These are phyloP conservation scores for Kluyveromyces sp. DNA, from an alignment of 1,139 yeast genomes.

Conservation along the genomic window DNA sequence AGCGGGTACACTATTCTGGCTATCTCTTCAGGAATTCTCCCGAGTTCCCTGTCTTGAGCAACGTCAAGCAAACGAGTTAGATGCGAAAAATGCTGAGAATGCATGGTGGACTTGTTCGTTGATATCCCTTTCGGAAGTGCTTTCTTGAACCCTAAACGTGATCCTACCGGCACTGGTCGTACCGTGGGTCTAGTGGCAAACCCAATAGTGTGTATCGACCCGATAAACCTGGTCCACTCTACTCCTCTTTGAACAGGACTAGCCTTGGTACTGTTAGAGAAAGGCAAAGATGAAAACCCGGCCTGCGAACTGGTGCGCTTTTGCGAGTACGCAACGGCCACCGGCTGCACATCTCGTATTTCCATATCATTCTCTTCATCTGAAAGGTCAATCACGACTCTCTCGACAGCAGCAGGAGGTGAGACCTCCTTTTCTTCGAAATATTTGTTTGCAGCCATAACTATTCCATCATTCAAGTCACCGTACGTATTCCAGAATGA, in stretches of 20 bases:
- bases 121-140: conserved; percentile 15
- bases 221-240: conserved; percentile 46
- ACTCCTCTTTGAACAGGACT: not conserved
- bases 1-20: conserved; percentile 66
- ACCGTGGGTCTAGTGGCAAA: conserved; percentile 79
- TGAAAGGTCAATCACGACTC: conserved; percentile 1
- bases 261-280: not conserved
- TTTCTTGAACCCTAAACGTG: conserved; percentile 37
- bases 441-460: conserved; percentile 14
- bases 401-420: not conserved
- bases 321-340: not conserved
- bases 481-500: conserved; percentile 10
- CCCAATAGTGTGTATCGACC: conserved; percentile 65
- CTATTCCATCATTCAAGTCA: conserved; percentile 13
- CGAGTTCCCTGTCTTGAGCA: conserved; percentile 50
- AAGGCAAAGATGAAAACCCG: not conserved
- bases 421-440: conserved; percentile 1
- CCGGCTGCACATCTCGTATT: no score
- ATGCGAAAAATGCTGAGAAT: conserved; percentile 15
- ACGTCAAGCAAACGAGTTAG: conserved; percentile 25
- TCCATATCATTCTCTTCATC: conserved; percentile 1
- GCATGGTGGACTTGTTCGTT: not conserved
- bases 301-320: conserved; percentile 6
- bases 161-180: conserved; percentile 45
- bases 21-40: conserved; percentile 66